Conservation (phyloP, 306 rosid species). For the Trifolium subterraneum region DNA sequence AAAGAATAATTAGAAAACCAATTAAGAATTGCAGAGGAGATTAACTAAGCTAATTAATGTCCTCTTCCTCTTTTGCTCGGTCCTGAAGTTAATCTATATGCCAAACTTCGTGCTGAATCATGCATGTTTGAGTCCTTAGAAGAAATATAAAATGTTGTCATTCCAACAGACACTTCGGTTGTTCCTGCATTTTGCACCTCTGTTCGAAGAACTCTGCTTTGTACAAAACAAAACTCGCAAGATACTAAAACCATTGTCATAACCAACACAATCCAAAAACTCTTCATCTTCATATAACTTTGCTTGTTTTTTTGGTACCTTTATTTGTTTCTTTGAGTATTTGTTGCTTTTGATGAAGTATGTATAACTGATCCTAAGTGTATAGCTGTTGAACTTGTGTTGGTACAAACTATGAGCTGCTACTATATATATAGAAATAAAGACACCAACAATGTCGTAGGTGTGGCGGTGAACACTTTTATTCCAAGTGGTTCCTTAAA, state of each 20-base stretch:
- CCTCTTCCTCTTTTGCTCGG: conserved; percentile 83
- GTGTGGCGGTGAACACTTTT: background rate
- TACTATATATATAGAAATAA: background rate
- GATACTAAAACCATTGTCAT: conserved; percentile 48
- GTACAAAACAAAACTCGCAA: conserved; percentile 48
- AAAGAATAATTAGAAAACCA: background rate
- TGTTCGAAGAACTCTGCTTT: conserved; percentile 65
- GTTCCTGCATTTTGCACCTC: conserved; percentile 7
- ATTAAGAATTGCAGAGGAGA: background rate
- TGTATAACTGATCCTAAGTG: background rate
- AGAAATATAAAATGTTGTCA: conserved; percentile 53
- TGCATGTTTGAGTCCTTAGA: conserved; percentile 50
- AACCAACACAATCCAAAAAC: conserved; percentile 44
- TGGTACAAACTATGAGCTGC: background rate
- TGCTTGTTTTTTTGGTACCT: background rate
- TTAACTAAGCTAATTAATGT: conserved; percentile 53
- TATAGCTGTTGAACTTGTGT: background rate
- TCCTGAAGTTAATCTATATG: conserved; percentile 64
- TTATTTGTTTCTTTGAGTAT: background rate
- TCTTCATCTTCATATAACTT: conserved; percentile 39
- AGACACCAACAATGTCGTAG: background rate
- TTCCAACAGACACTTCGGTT: conserved; percentile 14
- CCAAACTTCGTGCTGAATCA: conserved; percentile 55
- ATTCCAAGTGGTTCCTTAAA: background rate
- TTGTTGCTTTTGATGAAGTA: background rate